Evolutionary conservation across 306 rosid species (phyloP), one percentile per base, ranked within the genome.

Genomic region (Fragaria vesca): DNA sequence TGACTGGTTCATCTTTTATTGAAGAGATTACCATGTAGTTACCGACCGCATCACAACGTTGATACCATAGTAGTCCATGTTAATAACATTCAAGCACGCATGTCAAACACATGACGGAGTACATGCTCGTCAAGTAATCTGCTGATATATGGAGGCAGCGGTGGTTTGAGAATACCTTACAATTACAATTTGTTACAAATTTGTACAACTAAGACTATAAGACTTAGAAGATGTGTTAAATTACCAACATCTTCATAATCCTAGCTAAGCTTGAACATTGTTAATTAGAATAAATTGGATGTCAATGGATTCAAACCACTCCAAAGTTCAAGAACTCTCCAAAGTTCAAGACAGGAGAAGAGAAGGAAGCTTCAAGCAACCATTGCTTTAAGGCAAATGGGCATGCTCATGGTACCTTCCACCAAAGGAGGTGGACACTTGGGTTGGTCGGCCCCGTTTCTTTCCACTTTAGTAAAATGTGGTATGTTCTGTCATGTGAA

Each of bases 401-500:
- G 38, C 38, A 5, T 16, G 46, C 28, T 3, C 12, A 26, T 58
- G 16, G 34, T 58, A 58, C 17, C 30, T 1, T 8, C 65, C 72
- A 20, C 32, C 75, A 61, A 61, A 76, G 61, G 42, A 47, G 73
- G 54, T 55, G n/a, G 55, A 51, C 18, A 5, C 55, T 68, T 80
- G 52, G 69, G 24, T 52, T 21, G 63, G 63, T 71, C 47, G 75
- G 75, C 40, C 85, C 67, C 34, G 3, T 43, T 69, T 28, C 71
- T 74, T n/a, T 57, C 69, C 7, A 10, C 42, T 61, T 51, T 55
- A 30, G 45, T n/a, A 58, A 21, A 58, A 3, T 24, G 16, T 3
- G 26, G 20, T 8, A 36, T 43, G 76, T 18, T 11, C 32, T 4
- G 42, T 57, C 79, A 24, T 20, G 38, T 76, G 65, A 71, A 73